Base-by-base conservation (phyloP, 352 stramenopile species). In the Phytopythium kandeliae region DNA sequence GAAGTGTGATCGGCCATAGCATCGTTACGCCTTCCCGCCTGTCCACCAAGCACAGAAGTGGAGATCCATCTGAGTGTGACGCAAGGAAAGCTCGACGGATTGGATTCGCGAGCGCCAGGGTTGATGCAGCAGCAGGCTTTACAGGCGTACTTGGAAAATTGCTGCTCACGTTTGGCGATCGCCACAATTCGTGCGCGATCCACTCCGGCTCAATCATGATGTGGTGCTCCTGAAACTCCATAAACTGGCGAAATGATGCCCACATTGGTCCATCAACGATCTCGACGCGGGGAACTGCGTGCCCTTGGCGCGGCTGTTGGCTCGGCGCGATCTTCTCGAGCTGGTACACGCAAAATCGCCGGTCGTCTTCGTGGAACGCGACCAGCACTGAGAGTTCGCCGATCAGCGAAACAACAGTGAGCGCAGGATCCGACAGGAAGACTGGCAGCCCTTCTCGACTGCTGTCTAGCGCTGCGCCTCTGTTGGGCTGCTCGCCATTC, bases 401-500 rank as follows among this genome's bases (percentile, higher is more conserved):
- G 11, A 70, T 33, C 19, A 86, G 61, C 37, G 50, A 53, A 17
- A 90, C 71, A 16, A 71, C 63, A 57, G 85, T 63, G 19, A 90
- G 67, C 24, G 64, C 71, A 9, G 72, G 71, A 38, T 87, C 71
- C 4, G 67, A 72, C 11, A 89, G 42, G 44, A 85, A 85, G 2
- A 26, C 1, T 13, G 12, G n/a, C 6, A 34, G 3, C 8, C 22
- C 6, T 3, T 15, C 22, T 21, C 22, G 12, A 6, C 22, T 5
- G 22, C 7, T 33, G 15, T 9, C 40, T 31, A 12, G 13, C 10
- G 15, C 17, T 0, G 22, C 4, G 47, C 5, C 57, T 43, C 12
- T 53, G 51, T 21, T 21, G 36, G 24, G 45, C 59, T 21, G 22
- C 24, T 4, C 24, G 22, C 16, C 21, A 15, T 24, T 30, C 11